These are phyloP conservation scores for Triangularia setosa DNA, from an alignment of 2,329 filamentous ascomycete genomes.

Conservation along the genomic window DNA sequence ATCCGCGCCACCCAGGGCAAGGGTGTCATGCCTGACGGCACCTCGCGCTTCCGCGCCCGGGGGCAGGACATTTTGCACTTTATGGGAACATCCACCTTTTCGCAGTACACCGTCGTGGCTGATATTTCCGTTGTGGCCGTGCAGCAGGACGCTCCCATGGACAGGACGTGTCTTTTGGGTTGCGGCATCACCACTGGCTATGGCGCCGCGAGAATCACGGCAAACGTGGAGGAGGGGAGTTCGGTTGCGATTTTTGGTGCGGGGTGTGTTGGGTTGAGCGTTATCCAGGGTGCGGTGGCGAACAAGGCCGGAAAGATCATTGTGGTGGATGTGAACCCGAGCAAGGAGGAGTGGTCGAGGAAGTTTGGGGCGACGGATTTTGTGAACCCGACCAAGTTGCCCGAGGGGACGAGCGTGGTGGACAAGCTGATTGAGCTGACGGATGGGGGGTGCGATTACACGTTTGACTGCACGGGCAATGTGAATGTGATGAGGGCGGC, in stretches of 20 bases:
- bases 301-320: slow-evolving; percentile 78
- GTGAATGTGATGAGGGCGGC: slow-evolving; percentile 93
- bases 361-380: slow-evolving; percentile 98
- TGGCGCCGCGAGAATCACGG: slow-evolving; percentile 90
- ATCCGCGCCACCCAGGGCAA: slow-evolving; percentile 94
- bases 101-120: slow-evolving; percentile 96
- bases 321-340: slow-evolving; percentile 71
- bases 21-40: slow-evolving; percentile 96
- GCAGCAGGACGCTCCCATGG: slow-evolving; percentile 85
- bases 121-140: slow-evolving; percentile 98
- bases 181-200: slow-evolving; percentile 99
- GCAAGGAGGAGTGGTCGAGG: slow-evolving; percentile 84
- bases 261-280: slow-evolving; percentile 90
- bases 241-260: slow-evolving; percentile 92
- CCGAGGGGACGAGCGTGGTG: slow-evolving; percentile 72
- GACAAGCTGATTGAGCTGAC: slow-evolving; percentile 96
- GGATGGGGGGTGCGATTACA: slow-evolving; percentile 96
- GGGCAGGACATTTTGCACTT: slow-evolving; percentile 96
- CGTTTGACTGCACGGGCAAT: slow-evolving; percentile 98
- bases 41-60: slow-evolving; percentile 88
- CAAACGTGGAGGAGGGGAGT: slow-evolving; percentile 83
- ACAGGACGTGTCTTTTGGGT: slow-evolving; percentile 90
- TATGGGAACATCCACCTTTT: slow-evolving; percentile 99
- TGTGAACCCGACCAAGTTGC: slow-evolving; percentile 81
- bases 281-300: slow-evolving; percentile 88